Percentiles rank a stretch among this genome's conserved stretches.
phyloP scores from a whole-genome alignment of 805 yeast genomes.

The Yarrowia phangngaensis region DNA sequence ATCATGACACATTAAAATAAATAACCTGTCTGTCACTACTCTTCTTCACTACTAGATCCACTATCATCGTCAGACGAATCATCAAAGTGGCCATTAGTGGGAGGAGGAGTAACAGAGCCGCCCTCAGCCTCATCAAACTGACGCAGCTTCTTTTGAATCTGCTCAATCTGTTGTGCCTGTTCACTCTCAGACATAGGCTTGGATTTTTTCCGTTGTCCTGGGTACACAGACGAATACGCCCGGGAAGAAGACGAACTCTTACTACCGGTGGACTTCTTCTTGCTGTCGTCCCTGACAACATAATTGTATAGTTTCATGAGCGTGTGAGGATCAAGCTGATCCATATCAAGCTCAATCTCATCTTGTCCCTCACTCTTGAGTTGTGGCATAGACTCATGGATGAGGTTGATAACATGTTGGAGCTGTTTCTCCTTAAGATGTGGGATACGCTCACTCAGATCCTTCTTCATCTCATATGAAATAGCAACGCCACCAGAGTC shows the following conservation, averaged over 20 bases:
- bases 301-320: constrained; percentile 78
- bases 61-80: constrained; percentile 33
- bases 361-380: constrained; percentile 61
- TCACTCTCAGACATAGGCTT: constrained; percentile 63
- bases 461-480: constrained; percentile 95
- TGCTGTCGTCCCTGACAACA: constrained; percentile 48
- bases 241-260: constrained; percentile 27
- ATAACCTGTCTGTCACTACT: constrained; percentile 34
- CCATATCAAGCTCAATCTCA: constrained; percentile 95
- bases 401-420: constrained; percentile 77
- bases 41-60: constrained; percentile 39
- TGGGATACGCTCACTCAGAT: constrained; percentile 79
- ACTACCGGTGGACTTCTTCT: constrained; percentile 15
- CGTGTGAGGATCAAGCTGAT: constrained; percentile 79
- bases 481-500: constrained; percentile 44
- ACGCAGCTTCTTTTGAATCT: constrained; percentile 69
- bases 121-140: constrained; percentile 50
- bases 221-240: constrained; percentile 28
- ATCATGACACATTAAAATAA: constrained; percentile 28
- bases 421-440: constrained; percentile 70
- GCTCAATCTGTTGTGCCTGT: constrained; percentile 62
- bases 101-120: constrained; percentile 32
- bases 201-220: constrained; percentile 43
- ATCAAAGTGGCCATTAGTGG: constrained; percentile 32
- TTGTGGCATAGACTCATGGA: constrained; percentile 71